Evolutionary conservation across 23 red algal species (phyloP).

Genomic region (Agarophyton chilense): DNA sequence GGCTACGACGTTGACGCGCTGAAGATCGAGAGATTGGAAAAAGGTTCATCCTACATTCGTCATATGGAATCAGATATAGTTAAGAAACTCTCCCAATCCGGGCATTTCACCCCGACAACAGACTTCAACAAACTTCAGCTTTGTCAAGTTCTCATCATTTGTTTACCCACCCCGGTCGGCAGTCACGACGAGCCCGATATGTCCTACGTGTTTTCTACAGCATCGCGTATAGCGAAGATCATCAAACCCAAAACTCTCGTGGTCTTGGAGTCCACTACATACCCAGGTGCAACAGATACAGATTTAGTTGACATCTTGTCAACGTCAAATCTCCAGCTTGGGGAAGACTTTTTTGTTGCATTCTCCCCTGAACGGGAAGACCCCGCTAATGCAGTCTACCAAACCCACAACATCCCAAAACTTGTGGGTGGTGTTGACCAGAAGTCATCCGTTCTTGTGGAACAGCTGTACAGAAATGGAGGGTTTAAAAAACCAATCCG

Average conservation of each 20-base stretch:
- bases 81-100: conserved; percentile 20
- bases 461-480: conserved; percentile 54
- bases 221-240: conserved; percentile 20
- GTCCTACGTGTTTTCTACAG: conserved; percentile 66
- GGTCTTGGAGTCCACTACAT: conserved; percentile 84
- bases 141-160: conserved; percentile 69
- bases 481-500: conserved; percentile 58
- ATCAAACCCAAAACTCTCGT: conserved; percentile 46
- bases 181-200: conserved; percentile 82
- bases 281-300: conserved; percentile 81
- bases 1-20: conserved; percentile 67
- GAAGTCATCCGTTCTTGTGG: conserved; percentile 60
- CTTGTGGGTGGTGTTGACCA: conserved; percentile 77
- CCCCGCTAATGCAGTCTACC: conserved; percentile 50
- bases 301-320: conserved; percentile 59
- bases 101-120: conserved; percentile 23
- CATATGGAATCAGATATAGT: conserved; percentile 64
- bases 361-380: conserved; percentile 83
- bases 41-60: conserved; percentile 66
- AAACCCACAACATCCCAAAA: conserved; percentile 76
- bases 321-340: conserved; percentile 13
- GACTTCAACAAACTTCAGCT: conserved; percentile 1
- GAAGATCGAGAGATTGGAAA: conserved; percentile 49
- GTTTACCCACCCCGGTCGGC: conserved; percentile 81
- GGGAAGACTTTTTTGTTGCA: conserved; percentile 63